Evolutionary conservation across 371 early-diverging fungal genomes (phyloP), one percentile per base, ranked within the genome.

Genomic region (Apophysomyces trapeziformis): DNA sequence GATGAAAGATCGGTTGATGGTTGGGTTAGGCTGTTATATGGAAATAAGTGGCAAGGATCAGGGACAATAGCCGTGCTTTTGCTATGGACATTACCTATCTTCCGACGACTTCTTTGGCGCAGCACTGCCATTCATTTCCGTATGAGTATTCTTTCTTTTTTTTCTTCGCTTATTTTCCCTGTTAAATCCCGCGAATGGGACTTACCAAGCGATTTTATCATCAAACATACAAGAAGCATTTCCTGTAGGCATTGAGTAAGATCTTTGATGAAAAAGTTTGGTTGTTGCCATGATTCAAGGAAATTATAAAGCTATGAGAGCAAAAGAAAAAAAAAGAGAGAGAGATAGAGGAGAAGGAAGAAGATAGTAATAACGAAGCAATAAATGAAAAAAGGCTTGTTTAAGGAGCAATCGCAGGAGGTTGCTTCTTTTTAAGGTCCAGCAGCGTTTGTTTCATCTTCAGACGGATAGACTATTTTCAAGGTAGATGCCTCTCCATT

Each of bases 171-270:
- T 32, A 14, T 6, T 41, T 59, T 14, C 56, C 50, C 39, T 16
- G 21, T 21, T 46, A n/a, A 54, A 38, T 60, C 56, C 60, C 58
- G 57, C 13, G 35, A 56, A 43, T 21, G 16, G n/a, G 5, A 13
- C 44, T 32, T 60, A 60, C 35, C 44, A n/a, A 60, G 39, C 16
- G 16, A 60, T 26, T 60, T 41, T 26, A 9, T 14, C 60, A 39
- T 8, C 14, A 60, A 38, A 60, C 37, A 21, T 21, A 36, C 44
- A 60, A 37, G 38, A 26, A 11, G n/a, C 12, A 11, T n/a, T 60
- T 16, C 60, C 39, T 26, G 60, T 39, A 60, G 67, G 67, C 67
- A 67, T 67, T 16, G 67, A 67, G 14, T 57, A 62, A 14, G 67
- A 61, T 43, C 67, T 35, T 18, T 67, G 63, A 57, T 67, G 67